A percentile compares a stretch with the other conserved stretches of the same genome.
These are phyloP conservation scores for Saturnispora bothae DNA, from an alignment of 805 yeast genomes.

Conservation along the genomic window DNA sequence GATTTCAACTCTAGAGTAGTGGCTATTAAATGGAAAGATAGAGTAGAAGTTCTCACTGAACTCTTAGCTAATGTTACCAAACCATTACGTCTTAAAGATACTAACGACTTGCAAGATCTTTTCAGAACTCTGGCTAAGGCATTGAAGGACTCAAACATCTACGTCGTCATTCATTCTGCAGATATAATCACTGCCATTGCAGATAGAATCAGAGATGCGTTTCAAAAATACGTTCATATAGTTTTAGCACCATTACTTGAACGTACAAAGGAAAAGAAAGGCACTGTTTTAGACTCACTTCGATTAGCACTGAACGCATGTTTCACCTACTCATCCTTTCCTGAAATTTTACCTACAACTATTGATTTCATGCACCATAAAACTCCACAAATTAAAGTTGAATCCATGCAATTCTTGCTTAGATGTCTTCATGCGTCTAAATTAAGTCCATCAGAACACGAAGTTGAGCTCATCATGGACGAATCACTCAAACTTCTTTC, in stretches of 20 bases:
- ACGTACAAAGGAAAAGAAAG: conserved; percentile 82
- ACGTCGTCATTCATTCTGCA: conserved; percentile 74
- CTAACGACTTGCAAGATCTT: conserved; percentile 64
- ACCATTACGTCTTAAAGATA: conserved; percentile 38
- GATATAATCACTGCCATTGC: conserved; percentile 52
- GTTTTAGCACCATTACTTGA: conserved; percentile 61
- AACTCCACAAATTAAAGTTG: conserved; percentile 73
- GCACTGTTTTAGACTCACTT: conserved; percentile 64
- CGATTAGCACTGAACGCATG: conserved; percentile 54
- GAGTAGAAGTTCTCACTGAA: conserved; percentile 76
- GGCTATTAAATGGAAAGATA: conserved; percentile 80
- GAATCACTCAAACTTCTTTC: conserved; percentile 51
- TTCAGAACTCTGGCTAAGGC: conserved; percentile 56
- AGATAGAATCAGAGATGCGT: conserved; percentile 50
- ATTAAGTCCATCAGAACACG: conserved; percentile 38
- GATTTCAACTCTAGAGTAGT: conserved; percentile 45
- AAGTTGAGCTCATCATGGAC: conserved; percentile 48
- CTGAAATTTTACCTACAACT: conserved; percentile 50
- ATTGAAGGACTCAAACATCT: conserved; percentile 80
- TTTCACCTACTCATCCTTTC: conserved; percentile 38
- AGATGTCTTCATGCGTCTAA: conserved; percentile 48
- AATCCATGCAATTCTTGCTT: conserved; percentile 53
- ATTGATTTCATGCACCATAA: conserved; percentile 57
- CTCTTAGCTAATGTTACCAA: conserved; percentile 40
- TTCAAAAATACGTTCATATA: conserved; percentile 41